Evolutionary conservation across 306 rosid genomes (phyloP).

Genomic region (Inga oerstediana): DNA sequence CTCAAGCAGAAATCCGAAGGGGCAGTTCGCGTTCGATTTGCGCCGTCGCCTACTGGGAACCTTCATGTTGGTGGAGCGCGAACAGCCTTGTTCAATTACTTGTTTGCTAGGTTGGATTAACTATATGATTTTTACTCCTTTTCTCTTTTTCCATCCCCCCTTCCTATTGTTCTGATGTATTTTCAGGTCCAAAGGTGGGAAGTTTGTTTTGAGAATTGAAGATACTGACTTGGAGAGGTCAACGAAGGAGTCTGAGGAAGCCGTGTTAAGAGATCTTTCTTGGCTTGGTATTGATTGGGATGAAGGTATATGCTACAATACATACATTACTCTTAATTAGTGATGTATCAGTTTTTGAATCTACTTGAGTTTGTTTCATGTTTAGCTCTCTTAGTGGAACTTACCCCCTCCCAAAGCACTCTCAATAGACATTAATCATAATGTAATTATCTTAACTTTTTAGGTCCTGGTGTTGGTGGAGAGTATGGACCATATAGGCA

Average conservation of each 20-base stretch:
- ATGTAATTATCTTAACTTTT: slow-evolving; percentile 27
- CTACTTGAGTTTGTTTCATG: background rate
- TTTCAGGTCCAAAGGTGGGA: slow-evolving; percentile 82
- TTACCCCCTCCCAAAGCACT: background rate
- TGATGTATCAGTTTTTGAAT: background rate
- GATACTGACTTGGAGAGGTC: slow-evolving; percentile 99
- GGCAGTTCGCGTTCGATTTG: slow-evolving; percentile 87
- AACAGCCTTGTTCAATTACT: slow-evolving; percentile 85
- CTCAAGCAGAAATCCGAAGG: slow-evolving; percentile 25
- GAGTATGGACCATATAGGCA: slow-evolving; percentile 94
- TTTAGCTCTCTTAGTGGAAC: background rate
- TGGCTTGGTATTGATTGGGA: slow-evolving; percentile 99
- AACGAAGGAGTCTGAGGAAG: slow-evolving; percentile 84
- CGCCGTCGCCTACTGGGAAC: slow-evolving; percentile 96
- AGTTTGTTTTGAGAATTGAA: slow-evolving; percentile 88
- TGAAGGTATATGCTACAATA: slow-evolving; percentile 55
- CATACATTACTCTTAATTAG: background rate
- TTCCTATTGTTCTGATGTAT: background rate
- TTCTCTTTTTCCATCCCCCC: background rate
- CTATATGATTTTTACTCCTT: background rate
- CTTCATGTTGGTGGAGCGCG: slow-evolving; percentile 99
- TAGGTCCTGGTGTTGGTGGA: slow-evolving; percentile 95
- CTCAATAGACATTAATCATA: slow-evolving; percentile 1
- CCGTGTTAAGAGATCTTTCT: slow-evolving; percentile 79
- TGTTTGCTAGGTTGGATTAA: slow-evolving; percentile 61